These are phyloP conservation scores for Ajuga chamaepitys DNA, from an alignment of 257 asterid species.

Conservation along the genomic window DNA sequence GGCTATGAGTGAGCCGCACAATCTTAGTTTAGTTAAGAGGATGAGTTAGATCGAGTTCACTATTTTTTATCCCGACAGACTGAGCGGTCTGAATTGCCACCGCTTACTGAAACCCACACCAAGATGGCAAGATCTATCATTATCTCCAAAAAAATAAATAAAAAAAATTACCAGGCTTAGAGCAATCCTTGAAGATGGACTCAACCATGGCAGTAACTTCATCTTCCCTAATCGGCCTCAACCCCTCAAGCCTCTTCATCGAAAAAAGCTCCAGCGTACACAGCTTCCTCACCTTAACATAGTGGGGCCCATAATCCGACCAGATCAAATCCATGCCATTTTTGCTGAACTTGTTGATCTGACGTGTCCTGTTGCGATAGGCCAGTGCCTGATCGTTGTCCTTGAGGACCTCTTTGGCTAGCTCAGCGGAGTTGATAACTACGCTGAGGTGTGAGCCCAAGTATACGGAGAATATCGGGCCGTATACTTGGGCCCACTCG, in stretches of 20 bases:
- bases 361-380: constrained; percentile 30
- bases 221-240: constrained; percentile 77
- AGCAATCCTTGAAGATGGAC: constrained; percentile 44
- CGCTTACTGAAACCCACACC: too few relatives aligned
- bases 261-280: constrained; percentile 82
- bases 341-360: constrained; percentile 49
- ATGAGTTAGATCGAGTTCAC: too few relatives aligned
- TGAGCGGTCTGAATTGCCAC: too few relatives aligned
- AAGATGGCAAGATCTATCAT: neutral
- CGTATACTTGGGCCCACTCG: constrained; percentile 34
- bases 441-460: constrained; percentile 36
- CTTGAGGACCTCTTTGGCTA: constrained; percentile 41
- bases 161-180: constrained; percentile 46
- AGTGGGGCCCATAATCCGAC: constrained; percentile 91
- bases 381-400: constrained; percentile 41
- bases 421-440: constrained; percentile 27
- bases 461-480: constrained; percentile 50
- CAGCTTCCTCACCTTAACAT: constrained; percentile 71
- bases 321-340: constrained; percentile 77
- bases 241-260: constrained; percentile 57
- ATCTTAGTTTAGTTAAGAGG: too few relatives aligned
- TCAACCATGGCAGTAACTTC: constrained; percentile 79
- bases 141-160: neutral
- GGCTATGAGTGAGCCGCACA: too few relatives aligned
- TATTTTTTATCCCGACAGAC: too few relatives aligned